These are phyloP conservation scores for Mucor saturninus DNA, from an alignment of 371 early-diverging fungal genomes.

Conservation along the genomic window DNA sequence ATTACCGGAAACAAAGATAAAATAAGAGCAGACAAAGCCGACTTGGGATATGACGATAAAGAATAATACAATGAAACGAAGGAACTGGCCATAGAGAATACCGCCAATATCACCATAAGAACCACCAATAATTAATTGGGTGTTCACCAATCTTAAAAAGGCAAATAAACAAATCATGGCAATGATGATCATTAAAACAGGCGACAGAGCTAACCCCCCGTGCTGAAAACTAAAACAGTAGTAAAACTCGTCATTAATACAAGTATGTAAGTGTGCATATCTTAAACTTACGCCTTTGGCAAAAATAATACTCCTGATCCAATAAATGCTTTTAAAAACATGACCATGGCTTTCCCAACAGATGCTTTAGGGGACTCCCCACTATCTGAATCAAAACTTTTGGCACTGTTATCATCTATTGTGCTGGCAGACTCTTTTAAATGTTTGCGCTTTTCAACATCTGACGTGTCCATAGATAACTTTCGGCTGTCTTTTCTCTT, in stretches of 20 bases:
- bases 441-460: neutral
- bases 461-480: neutral
- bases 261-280: neutral
- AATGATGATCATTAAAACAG: constrained; percentile 34
- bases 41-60: constrained; percentile 74
- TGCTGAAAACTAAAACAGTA: constrained; percentile 33
- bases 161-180: constrained; percentile 36
- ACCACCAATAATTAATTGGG: constrained; percentile 55
- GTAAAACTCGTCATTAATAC: neutral
- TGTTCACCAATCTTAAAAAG: constrained; percentile 36
- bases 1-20: constrained; percentile 54
- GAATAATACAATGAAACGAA: constrained; percentile 61
- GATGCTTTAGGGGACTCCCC: constrained; percentile 51
- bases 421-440: neutral
- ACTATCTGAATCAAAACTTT: constrained; percentile 1
- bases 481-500: neutral
- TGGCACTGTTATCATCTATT: constrained; percentile 4
- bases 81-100: constrained; percentile 62
- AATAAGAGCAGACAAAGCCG: constrained; percentile 57
- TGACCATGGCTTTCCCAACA: constrained; percentile 71
- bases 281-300: constrained; percentile 66
- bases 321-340: constrained; percentile 80
- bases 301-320: constrained; percentile 72
- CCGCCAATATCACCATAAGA: constrained; percentile 85
- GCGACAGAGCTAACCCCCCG: constrained; percentile 37